Conservation (phyloP, 257 asterid species). For the Schizonepeta tenuifolia region DNA sequence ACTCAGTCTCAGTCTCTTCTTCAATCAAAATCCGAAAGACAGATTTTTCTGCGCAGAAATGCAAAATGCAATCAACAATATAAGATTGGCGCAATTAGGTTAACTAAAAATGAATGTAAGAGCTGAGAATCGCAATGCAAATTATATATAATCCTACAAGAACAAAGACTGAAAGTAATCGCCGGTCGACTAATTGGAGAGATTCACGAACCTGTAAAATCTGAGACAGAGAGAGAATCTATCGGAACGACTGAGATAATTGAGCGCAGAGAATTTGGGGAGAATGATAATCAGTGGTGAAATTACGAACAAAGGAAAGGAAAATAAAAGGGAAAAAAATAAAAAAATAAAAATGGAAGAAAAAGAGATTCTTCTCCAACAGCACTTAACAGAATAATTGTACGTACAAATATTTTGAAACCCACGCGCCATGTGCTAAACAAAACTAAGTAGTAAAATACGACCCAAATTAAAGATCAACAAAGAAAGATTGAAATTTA, state of each 20-base stretch:
- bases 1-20: background rate
- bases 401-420: background rate
- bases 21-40: slow-evolving; percentile 12
- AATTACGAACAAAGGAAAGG: background rate
- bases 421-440: slow-evolving; percentile 40
- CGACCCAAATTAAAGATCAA: background rate
- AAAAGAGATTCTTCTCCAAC: slow-evolving; percentile 8
- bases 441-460: background rate
- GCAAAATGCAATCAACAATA: background rate
- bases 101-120: background rate
- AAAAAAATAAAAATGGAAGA: background rate
- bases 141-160: background rate
- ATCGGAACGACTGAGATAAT: background rate
- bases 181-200: background rate
- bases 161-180: background rate
- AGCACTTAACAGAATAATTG: background rate
- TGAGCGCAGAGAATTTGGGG: slow-evolving; percentile 14
- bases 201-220: slow-evolving; percentile 10
- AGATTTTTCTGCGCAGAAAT: slow-evolving; percentile 1
- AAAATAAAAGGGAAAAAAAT: background rate
- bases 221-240: background rate
- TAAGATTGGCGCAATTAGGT: background rate
- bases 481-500: background rate
- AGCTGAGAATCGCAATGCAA: slow-evolving; percentile 11
- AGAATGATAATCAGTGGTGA: slow-evolving; percentile 7